Conservation (phyloP, 495 filamentous ascomycete species). For the Talaromyces liani region DNA sequence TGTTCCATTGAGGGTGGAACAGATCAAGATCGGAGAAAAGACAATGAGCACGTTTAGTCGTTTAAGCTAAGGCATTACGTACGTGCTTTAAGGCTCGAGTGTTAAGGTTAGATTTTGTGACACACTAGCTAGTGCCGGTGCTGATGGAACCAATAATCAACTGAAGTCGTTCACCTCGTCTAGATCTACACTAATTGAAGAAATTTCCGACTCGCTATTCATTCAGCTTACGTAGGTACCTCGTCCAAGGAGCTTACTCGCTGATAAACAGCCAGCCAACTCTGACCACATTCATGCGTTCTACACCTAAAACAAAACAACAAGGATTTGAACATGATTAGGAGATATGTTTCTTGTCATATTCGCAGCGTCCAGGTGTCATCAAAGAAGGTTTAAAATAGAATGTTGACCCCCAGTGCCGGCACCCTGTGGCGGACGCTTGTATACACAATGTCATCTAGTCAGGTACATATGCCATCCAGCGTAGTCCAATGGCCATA, state of each 20-base stretch:
- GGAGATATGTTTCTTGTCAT: neutral
- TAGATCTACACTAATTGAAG: neutral
- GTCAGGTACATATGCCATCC: neutral
- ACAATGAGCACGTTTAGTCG: neutral
- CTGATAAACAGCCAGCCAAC: neutral
- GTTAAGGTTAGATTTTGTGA: neutral
- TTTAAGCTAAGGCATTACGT: neutral
- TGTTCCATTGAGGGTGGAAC: neutral
- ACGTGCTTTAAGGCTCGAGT: neutral
- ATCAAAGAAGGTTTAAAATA: neutral
- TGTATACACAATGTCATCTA: neutral
- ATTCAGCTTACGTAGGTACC: neutral
- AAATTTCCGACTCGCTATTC: neutral
- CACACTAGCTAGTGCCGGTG: neutral
- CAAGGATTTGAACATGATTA: neutral
- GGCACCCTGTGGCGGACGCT: neutral
- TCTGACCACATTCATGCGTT: neutral
- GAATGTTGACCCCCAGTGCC: neutral
- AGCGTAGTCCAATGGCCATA: neutral
- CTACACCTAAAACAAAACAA: neutral
- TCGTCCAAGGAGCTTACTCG: neutral
- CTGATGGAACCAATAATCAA: neutral
- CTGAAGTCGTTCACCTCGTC: neutral
- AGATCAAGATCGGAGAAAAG: neutral
- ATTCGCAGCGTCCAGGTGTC: neutral